Conservation (phyloP, 441 rosid genomes). For the Erodium trifolium region DNA sequence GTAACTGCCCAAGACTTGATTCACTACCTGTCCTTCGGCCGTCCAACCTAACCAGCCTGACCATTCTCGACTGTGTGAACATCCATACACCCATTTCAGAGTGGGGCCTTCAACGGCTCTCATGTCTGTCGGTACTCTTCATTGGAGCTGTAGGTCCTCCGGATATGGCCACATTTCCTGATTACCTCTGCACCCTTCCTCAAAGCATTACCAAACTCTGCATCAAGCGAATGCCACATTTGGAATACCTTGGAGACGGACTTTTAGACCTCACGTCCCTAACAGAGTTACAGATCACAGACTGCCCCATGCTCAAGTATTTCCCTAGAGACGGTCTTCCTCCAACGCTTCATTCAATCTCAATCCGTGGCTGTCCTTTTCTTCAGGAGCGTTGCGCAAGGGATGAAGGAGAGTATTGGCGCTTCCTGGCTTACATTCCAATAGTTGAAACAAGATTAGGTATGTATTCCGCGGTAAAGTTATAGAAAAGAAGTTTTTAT, state of each 20-base stretch:
- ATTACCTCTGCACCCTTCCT: background rate
- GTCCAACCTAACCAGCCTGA: constrained; percentile 9
- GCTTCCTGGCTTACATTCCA: background rate
- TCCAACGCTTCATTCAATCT: background rate
- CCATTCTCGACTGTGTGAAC: background rate
- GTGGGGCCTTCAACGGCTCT: background rate
- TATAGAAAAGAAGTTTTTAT: background rate
- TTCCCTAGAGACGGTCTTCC: background rate
- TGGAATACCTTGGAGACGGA: background rate
- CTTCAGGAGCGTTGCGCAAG: background rate
- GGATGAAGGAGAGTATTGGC: background rate
- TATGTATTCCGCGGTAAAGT: background rate
- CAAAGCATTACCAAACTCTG: background rate
- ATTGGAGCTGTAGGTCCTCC: background rate
- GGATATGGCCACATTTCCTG: background rate
- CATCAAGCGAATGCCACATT: background rate
- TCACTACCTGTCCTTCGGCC: constrained; percentile 27
- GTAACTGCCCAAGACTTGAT: constrained; percentile 18
- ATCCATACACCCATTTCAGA: background rate
- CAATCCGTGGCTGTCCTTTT: background rate
- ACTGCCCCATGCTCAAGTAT: background rate
- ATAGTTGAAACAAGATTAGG: background rate
- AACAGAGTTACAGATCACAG: background rate
- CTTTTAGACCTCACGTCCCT: background rate
- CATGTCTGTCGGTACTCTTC: background rate